Base-by-base conservation (phyloP, 2,329 filamentous ascomycete genomes). In the Curvularia spicifera region DNA sequence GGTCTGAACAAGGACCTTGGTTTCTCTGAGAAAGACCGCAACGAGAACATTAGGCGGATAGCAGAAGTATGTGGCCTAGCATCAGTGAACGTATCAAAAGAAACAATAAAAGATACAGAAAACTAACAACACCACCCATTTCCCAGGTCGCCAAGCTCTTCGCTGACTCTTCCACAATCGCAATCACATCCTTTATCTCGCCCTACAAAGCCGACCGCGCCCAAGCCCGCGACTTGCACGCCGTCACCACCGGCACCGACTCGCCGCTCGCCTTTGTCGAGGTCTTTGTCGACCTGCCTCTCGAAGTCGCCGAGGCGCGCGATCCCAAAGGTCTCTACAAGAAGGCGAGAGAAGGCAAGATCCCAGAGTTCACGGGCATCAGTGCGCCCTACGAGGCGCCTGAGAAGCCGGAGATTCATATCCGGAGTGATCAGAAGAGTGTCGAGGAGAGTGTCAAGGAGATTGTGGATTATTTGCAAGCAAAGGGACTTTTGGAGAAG, bases 311-410 rank as follows among this genome's bases (percentile, higher is more conserved):
- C 37, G 94, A 98, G 86, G 84, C 94, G 85, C 88, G 95, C 63
- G 95, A 99, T 75, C 95, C 95, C 48, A 99, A 99, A 87, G 95
- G 94, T 5, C 81, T 98, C 60, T 99, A 99, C 82, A 97, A 97
- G 85, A 97, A 97, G 86, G 95, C 95, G 12, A 84, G 94, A 44
- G 89, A 91, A 51, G 95, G 95, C 44, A 88, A 96, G 78, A 98
- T 98, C 79, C 95, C 96, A 80, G 92, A 98, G 69, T 99, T 99
- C 77, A 99, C 95, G 1, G 95, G 95, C 55, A 92, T 98, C 72
- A 93, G 89, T 66, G 93, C 94, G 29, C 95, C 95, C 1, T 99
- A 99, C 77, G 95, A 99, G 85, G 91, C 87, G 61, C 95, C 95
- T 5, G 82, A 89, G 76, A 87, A 87, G 57, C 86, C 95, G 1